Evolutionary conservation across 1,284 basidiomycete species (phyloP).

Genomic region (Sanghuangporus baumii): DNA sequence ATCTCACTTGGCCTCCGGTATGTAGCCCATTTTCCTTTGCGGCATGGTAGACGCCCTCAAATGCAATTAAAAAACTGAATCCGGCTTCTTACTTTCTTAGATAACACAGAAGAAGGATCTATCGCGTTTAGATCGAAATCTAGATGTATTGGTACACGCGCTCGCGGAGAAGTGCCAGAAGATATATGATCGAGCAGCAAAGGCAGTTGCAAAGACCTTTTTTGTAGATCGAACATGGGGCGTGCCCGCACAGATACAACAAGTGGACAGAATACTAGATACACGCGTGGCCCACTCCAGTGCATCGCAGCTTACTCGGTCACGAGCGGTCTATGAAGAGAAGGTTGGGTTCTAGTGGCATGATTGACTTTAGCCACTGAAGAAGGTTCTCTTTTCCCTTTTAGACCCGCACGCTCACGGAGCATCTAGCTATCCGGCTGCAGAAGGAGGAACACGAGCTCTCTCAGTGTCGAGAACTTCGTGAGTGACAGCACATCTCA

Average conservation of each 20-base stretch:
- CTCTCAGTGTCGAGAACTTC: slow-evolving; percentile 9
- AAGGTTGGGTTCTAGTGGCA: slow-evolving; percentile 8
- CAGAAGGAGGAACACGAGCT: slow-evolving; percentile 11
- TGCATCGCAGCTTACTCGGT: slow-evolving; percentile 16
- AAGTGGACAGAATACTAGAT: slow-evolving; percentile 11
- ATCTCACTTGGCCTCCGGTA: slow-evolving; percentile 25
- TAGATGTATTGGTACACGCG: slow-evolving; percentile 59
- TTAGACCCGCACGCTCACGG: slow-evolving; percentile 9
- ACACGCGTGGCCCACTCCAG: not conserved
- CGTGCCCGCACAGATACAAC: slow-evolving; percentile 25
- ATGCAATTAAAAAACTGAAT: not conserved
- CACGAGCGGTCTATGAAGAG: slow-evolving; percentile 45
- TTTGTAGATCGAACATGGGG: slow-evolving; percentile 32
- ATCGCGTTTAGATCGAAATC: slow-evolving; percentile 59
- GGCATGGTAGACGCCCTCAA: not conserved
- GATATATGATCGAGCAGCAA: slow-evolving; percentile 58
- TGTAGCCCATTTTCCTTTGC: slow-evolving; percentile 8
- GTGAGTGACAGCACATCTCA: slow-evolving; percentile 7
- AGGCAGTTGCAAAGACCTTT: slow-evolving; percentile 58
- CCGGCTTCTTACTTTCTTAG: slow-evolving; percentile 29
- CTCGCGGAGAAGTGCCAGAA: slow-evolving; percentile 53
- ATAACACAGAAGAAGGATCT: slow-evolving; percentile 43
- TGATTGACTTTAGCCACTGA: slow-evolving; percentile 18
- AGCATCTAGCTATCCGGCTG: slow-evolving; percentile 14
- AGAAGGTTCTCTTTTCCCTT: slow-evolving; percentile 6